Evolutionary conservation across 257 asterid species (phyloP), one percentile per base, ranked within the genome.

Genomic region (Salvia hispanica): DNA sequence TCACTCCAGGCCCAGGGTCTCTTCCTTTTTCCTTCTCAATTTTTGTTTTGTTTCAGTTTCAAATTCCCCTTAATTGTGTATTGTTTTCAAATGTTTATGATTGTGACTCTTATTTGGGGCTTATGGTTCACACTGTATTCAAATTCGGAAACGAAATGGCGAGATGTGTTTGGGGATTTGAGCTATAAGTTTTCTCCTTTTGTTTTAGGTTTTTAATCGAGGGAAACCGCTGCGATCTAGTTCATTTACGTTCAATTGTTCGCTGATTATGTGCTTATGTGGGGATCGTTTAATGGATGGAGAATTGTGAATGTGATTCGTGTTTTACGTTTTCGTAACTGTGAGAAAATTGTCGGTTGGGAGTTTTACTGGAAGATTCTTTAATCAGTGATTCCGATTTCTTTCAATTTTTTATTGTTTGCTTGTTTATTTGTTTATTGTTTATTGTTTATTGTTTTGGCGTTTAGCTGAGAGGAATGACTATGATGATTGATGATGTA

Each of bases 1-100:
- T 43, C 85, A 81, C 74, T 58, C 82, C 12, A 70, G 72, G 89
- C 56, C 82, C 12, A 70, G 72, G 89, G 89, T 83, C 54, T 76
- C 64, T 42, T 6, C 25, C 10, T 9, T 9, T 9, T n/a, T 52
- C 4, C 13, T 9, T 36, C 48, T 16, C 7, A 50, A 25, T 77
- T 50, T 1, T 0, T 25, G 6, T 40, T 40, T 7, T 10, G 2
- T 5, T 33, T 62, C 10, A 15, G 3, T 47, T 4, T 56, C 42
- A 31, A 48, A 10, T 40, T 55, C 12, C 59, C 7, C 2, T 53
- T 2, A 15, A 4, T 9, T 21, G 7, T 51, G 39, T 15, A 39
- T 25, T 54, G 21, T 47, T 62, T 39, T n/a, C 36, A 6, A 31
- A 37, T 45, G 6, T 59, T 69, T 8, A n/a, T 45, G 4, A 12